Evolutionary conservation across 2,329 filamentous ascomycete species (phyloP).

Genomic region (Aspergillus vadensis): DNA sequence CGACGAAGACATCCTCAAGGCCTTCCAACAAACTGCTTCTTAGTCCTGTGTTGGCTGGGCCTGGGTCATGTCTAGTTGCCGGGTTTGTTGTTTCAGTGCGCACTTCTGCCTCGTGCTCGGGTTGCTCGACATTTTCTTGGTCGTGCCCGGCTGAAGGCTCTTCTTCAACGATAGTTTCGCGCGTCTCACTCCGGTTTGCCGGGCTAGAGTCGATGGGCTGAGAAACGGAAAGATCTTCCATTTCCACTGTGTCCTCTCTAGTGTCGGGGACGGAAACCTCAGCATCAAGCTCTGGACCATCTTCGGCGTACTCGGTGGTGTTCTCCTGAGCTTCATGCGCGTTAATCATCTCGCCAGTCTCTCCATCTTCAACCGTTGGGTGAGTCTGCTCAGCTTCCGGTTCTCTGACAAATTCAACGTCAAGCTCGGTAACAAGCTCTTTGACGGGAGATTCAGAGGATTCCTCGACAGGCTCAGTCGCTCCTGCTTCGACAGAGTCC

Average conservation of each 20-base stretch:
- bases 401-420: not conserved
- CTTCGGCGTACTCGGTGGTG: not conserved
- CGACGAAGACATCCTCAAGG: conserved; percentile 25
- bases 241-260: not conserved
- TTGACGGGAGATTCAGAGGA: not conserved
- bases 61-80: not conserved
- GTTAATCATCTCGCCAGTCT: not conserved
- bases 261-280: not conserved
- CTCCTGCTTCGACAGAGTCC: not conserved
- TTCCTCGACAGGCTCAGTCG: not conserved
- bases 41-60: not conserved
- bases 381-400: not conserved
- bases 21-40: conserved; percentile 13
- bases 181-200: not conserved
- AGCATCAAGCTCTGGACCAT: not conserved
- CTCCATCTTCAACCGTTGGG: not conserved
- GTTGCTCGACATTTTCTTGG: not conserved
- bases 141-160: not conserved
- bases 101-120: not conserved
- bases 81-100: not conserved
- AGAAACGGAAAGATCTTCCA: not conserved
- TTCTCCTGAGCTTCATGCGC: not conserved
- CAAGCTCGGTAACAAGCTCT: not conserved
- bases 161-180: not conserved
- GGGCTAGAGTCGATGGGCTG: not conserved